Percentiles rank a stretch among this genome's conserved stretches.
Conservation (phyloP, 768 basidiomycete species). For the Hirschioporus abietinus region DNA sequence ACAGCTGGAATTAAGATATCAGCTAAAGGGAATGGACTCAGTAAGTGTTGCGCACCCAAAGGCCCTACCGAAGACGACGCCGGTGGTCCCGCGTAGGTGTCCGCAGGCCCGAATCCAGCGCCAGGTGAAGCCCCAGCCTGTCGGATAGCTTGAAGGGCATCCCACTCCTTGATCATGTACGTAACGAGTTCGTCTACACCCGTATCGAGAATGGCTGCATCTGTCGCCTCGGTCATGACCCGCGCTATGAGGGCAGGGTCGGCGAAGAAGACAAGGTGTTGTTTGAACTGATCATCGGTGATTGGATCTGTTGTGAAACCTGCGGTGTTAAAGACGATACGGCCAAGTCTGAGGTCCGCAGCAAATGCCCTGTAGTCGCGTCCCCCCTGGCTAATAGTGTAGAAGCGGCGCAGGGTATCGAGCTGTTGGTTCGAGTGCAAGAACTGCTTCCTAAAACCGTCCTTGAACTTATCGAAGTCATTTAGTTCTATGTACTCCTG, state of each 20-base stretch:
- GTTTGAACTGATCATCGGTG: not conserved
- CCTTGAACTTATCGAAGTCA: not conserved
- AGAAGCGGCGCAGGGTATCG: not conserved
- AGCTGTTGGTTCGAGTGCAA: not conserved
- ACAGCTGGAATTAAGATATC: not conserved
- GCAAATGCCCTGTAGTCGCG: not conserved
- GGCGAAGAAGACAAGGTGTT: not conserved
- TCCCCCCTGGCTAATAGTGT: not conserved
- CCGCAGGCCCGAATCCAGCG: not conserved
- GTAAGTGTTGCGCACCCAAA: not conserved
- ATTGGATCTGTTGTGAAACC: not conserved
- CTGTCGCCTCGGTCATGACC: not conserved
- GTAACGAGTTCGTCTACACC: not conserved
- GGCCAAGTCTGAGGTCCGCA: not conserved
- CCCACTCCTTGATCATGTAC: not conserved
- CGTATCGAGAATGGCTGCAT: not conserved
- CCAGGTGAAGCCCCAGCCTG: not conserved
- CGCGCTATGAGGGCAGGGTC: not conserved
- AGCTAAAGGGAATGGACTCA: not conserved
- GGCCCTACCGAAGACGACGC: not conserved
- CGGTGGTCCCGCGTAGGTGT: not conserved
- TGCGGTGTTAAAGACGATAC: not conserved
- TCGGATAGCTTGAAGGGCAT: not conserved
- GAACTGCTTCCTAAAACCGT: not conserved
- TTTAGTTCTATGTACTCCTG: not conserved